Percentiles rank a stretch among this genome's conserved stretches.
phyloP scores from a whole-genome alignment of 2,329 filamentous ascomycete species.

The Lachnellula willkommii region DNA sequence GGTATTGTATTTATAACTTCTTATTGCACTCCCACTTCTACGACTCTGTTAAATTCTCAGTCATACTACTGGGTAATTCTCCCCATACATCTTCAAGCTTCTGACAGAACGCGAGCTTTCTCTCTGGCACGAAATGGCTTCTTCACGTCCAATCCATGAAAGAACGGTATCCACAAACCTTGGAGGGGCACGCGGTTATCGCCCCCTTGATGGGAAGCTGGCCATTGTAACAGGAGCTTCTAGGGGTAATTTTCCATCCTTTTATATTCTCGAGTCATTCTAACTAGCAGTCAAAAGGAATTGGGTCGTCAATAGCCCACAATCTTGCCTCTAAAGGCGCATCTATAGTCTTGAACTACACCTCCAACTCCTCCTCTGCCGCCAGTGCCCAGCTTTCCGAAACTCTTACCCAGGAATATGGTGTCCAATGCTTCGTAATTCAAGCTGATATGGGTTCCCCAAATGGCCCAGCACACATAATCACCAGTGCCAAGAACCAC shows the following conservation, averaged over 20 bases:
- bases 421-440: constrained; percentile 54
- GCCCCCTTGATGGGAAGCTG: constrained; percentile 63
- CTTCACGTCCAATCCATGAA: constrained; percentile 3
- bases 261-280: not conserved
- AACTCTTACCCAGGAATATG: constrained; percentile 51
- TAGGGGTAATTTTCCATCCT: constrained; percentile 49
- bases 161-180: constrained; percentile 15
- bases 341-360: constrained; percentile 60
- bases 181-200: constrained; percentile 16
- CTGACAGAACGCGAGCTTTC: not conserved
- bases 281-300: constrained; percentile 48
- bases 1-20: not conserved
- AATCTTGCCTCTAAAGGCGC: constrained; percentile 67
- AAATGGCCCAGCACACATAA: constrained; percentile 53
- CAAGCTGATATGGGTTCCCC: constrained; percentile 67
- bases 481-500: constrained; percentile 53
- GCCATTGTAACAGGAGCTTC: constrained; percentile 76
- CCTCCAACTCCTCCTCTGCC: constrained; percentile 53
- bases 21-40: not conserved
- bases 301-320: constrained; percentile 58
- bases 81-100: not conserved
- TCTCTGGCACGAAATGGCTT: constrained; percentile 7
- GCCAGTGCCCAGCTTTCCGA: constrained; percentile 49
- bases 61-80: not conserved
- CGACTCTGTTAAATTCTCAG: not conserved